Conservation (phyloP, 768 basidiomycete genomes). For the Mycena venus region DNA sequence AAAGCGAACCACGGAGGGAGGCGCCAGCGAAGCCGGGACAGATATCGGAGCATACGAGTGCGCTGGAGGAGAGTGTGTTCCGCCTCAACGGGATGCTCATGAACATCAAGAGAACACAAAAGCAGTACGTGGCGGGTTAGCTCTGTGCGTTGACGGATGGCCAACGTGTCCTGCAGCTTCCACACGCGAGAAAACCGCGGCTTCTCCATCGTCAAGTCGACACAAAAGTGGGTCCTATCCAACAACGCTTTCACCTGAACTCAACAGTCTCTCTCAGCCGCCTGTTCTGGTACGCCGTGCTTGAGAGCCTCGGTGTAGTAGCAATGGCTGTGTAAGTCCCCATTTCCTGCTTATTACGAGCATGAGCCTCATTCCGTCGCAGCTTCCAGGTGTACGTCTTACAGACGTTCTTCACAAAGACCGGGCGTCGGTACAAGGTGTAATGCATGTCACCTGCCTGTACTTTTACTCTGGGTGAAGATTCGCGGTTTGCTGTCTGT, state of each 20-base stretch:
- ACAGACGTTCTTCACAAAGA: constrained; percentile 97
- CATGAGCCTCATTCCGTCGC: background rate
- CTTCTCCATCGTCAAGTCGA: constrained; percentile 93
- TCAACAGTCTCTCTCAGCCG: constrained; percentile 62
- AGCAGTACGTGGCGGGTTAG: constrained; percentile 76
- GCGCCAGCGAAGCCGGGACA: constrained; percentile 90
- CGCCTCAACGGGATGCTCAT: constrained; percentile 88
- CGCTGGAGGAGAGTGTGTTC: constrained; percentile 96
- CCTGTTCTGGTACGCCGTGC: constrained; percentile 93
- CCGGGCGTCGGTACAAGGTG: constrained; percentile 91
- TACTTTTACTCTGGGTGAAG: constrained; percentile 1
- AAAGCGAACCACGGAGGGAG: constrained; percentile 94
- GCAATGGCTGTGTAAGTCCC: constrained; percentile 88
- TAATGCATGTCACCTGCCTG: constrained; percentile 51
- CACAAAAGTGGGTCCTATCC: constrained; percentile 71
- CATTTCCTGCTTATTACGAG: background rate
- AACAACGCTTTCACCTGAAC: background rate
- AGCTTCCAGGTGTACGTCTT: constrained; percentile 93
- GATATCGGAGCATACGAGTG: constrained; percentile 92
- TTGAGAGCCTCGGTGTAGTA: constrained; percentile 84
- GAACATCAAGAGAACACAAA: constrained; percentile 93
- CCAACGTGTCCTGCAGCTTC: constrained; percentile 67
- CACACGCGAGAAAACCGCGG: constrained; percentile 95
- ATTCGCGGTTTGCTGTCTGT: background rate
- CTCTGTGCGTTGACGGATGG: background rate